Percentiles rank a stretch among this genome's conserved stretches.
These are phyloP conservation scores for Hanseniaspora nectarophila DNA, from an alignment of 805 yeast genomes.

Conservation along the genomic window DNA sequence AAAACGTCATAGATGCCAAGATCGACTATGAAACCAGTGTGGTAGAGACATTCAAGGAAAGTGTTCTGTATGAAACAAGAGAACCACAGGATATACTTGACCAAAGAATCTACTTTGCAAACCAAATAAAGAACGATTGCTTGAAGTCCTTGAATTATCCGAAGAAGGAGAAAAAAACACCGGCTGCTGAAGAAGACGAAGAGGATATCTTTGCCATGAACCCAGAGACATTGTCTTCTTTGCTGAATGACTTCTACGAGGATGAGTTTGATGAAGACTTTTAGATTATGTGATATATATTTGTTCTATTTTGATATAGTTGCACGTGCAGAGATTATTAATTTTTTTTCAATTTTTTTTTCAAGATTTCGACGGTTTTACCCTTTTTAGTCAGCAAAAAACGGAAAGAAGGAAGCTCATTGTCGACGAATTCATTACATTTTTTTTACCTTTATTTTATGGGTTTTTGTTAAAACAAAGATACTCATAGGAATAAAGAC, in stretches of 20 bases:
- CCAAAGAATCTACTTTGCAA: slow-evolving; percentile 87
- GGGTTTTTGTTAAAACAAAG: no score
- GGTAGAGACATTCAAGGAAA: slow-evolving; percentile 79
- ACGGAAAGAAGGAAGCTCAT: no score
- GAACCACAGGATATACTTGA: slow-evolving; percentile 81
- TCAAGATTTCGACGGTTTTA: no score
- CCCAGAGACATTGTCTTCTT: slow-evolving; percentile 11
- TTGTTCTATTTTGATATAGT: no score
- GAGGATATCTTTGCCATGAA: slow-evolving; percentile 15
- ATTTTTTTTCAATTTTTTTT: no score
- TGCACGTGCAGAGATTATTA: no score
- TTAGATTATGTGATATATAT: background rate
- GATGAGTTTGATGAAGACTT: slow-evolving; percentile 21
- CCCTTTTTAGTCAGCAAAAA: no score
- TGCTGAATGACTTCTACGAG: slow-evolving; percentile 26
- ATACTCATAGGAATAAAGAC: no score
- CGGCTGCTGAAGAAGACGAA: slow-evolving; percentile 18
- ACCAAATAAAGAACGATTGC: slow-evolving; percentile 77
- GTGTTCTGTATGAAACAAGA: slow-evolving; percentile 75
- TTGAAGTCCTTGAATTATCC: slow-evolving; percentile 95
- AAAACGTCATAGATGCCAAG: slow-evolving; percentile 91
- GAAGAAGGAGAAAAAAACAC: slow-evolving; percentile 20
- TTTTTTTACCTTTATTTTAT: no score
- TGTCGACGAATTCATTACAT: no score
- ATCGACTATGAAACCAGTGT: slow-evolving; percentile 83